A percentile compares a stretch with the other conserved stretches of the same genome.
Conservation (phyloP, 208 protist genomes). For the Porcisia hertigi region DNA sequence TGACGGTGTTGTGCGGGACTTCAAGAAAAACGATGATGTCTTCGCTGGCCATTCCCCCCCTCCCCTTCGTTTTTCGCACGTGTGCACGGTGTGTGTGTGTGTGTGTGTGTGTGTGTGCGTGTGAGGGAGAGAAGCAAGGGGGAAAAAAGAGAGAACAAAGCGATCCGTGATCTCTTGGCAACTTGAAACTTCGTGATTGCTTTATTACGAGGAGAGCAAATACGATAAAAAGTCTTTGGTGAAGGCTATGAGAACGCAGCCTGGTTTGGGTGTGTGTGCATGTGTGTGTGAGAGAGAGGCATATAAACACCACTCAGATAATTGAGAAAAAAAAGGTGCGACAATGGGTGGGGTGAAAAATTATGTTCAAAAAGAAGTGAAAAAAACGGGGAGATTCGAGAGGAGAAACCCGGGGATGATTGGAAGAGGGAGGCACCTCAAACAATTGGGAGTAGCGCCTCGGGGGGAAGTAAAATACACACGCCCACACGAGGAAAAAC, state of each 20-base stretch:
- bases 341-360: neutral
- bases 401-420: neutral
- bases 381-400: neutral
- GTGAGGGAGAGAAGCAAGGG: neutral
- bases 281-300: neutral
- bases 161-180: too few relatives aligned
- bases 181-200: neutral
- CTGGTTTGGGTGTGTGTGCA: neutral
- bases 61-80: neutral
- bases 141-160: neutral
- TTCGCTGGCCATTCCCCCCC: conserved; percentile 18
- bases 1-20: conserved; percentile 15
- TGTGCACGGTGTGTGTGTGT: neutral
- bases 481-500: neutral
- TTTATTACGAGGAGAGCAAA: too few relatives aligned
- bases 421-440: neutral
- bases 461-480: neutral
- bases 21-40: conserved; percentile 31
- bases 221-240: neutral
- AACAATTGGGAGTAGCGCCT: neutral
- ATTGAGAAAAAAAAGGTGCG: too few relatives aligned
- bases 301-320: neutral
- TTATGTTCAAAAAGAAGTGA: neutral
- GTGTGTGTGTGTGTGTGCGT: neutral
- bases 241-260: neutral